Evolutionary conservation across 2,329 filamentous ascomycete genomes (phyloP), one percentile per base, ranked within the genome.

Genomic region (Fusarium kyushuense): DNA sequence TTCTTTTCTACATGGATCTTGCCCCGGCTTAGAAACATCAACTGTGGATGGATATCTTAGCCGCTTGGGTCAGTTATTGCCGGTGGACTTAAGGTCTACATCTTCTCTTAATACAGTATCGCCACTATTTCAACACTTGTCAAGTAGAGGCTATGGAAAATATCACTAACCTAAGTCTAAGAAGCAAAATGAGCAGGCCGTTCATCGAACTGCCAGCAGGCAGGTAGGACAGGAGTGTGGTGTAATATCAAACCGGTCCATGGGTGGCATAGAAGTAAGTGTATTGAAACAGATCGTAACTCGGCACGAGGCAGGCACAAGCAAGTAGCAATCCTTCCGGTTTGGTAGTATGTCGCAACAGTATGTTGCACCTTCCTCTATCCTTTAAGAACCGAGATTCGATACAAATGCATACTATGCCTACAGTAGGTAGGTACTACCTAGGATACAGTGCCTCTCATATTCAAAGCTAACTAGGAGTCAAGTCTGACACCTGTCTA

Each of bases 21-120:
- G 46, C 56, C 47, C 60, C 52, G 25, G 47, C 59, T 60, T 45
- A 47, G 54, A 48, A 52, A 54, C 48, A 54, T 59, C 42, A 53
- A 38, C 38, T 40, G 21, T 49, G 52, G 52, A 47, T 42, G 61
- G 21, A 45, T 38, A 63, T 63, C 30, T 54, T 36, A 46, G 54
- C 38, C 36, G 60, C 40, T 41, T 32, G 43, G 40, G 40, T 36
- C 21, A 54, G 29, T 33, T 45, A 40, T 49, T 49, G 32, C 23
- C 32, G 30, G 23, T 49, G 32, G 23, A 5, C 23, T 21, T 36
- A 12, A 38, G 17, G 21, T 38, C 30, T 25, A 27, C 32, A 17
- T 16, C 6, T 27, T 38, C 23, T 38, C 19, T 38, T 21, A 27
- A 27, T 16, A 9, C 9, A 25, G 11, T 38, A 9, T 49, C 19